Percentiles rank a stretch among this genome's conserved stretches.
phyloP scores from a whole-genome alignment of 1,139 yeast genomes.

The Saccharomyces hybrid region DNA sequence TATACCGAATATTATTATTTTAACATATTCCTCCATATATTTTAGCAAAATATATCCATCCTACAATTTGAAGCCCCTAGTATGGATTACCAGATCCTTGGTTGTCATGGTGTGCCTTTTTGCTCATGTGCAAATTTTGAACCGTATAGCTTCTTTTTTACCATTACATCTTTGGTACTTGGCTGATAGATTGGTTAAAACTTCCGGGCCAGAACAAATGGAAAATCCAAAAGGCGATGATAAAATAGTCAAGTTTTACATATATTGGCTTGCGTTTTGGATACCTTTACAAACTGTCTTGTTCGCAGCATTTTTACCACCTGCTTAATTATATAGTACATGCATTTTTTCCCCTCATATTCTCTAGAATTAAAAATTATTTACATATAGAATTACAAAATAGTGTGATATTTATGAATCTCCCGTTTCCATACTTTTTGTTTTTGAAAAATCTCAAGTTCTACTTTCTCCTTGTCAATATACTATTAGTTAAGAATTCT shows the following conservation, averaged over 20 bases:
- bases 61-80: slow-evolving; percentile 34
- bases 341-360: background rate
- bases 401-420: background rate
- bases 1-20: slow-evolving; percentile 49
- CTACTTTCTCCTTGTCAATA: slow-evolving; percentile 70
- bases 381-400: background rate
- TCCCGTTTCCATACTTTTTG: background rate
- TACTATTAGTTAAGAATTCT: slow-evolving; percentile 73
- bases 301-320: slow-evolving; percentile 64
- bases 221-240: slow-evolving; percentile 17
- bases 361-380: background rate
- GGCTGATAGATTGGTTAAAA: slow-evolving; percentile 34
- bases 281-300: slow-evolving; percentile 49
- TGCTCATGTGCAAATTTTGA: slow-evolving; percentile 83
- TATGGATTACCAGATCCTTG: slow-evolving; percentile 38
- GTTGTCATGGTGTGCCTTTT: slow-evolving; percentile 47
- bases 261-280: slow-evolving; percentile 47
- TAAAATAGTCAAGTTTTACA: slow-evolving; percentile 25
- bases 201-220: slow-evolving; percentile 6
- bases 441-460: background rate
- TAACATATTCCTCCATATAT: slow-evolving; percentile 28
- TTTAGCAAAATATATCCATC: slow-evolving; percentile 27
- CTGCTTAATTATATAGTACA: slow-evolving; percentile 41
- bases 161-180: slow-evolving; percentile 73
- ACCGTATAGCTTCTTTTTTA: slow-evolving; percentile 66